Percentiles rank a stretch among this genome's conserved stretches.
phyloP scores from a whole-genome alignment of 2,329 filamentous ascomycete species.

The Exserohilum rostratum region DNA sequence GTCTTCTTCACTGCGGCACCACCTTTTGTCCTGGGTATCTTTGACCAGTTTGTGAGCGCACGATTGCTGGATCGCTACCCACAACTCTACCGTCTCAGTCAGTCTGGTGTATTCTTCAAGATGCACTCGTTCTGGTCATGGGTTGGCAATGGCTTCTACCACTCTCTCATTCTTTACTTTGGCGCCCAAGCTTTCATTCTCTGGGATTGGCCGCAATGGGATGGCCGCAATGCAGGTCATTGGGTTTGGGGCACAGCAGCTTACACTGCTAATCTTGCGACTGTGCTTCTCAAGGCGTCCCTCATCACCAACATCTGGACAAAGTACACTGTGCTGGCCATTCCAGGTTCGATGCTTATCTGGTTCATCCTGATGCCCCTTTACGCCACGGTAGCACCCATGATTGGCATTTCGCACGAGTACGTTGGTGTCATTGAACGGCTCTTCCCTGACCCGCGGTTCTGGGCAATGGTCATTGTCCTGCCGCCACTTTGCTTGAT shows the following conservation, averaged over 20 bases:
- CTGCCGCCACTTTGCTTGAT: conserved; percentile 82
- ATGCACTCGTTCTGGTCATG: conserved; percentile 91
- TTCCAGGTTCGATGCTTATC: conserved; percentile 88
- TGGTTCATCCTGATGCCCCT: conserved; percentile 91
- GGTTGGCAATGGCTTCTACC: conserved; percentile 94
- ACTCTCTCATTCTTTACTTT: conserved; percentile 91
- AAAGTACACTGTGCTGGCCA: conserved; percentile 94
- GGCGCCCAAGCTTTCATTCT: conserved; percentile 81
- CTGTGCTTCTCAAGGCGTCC: conserved; percentile 91
- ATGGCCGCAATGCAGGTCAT: conserved; percentile 85
- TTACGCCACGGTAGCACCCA: conserved; percentile 86
- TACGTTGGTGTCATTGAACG: conserved; percentile 83
- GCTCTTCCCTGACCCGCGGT: conserved; percentile 79
- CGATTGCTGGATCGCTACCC: conserved; percentile 93
- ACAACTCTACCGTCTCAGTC: conserved; percentile 90
- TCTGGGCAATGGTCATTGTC: conserved; percentile 88
- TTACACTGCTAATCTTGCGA: conserved; percentile 91
- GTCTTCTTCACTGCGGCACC: conserved; percentile 96
- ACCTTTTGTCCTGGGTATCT: conserved; percentile 91
- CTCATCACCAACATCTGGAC: conserved; percentile 98
- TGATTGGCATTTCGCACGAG: conserved; percentile 78
- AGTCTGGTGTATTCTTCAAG: conserved; percentile 92
- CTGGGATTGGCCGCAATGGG: conserved; percentile 75
- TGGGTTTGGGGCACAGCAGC: conserved; percentile 98
- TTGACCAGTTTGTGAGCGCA: conserved; percentile 97